Base-by-base conservation (phyloP, 1,284 basidiomycete species). In the Ustilago shanxiensis region DNA sequence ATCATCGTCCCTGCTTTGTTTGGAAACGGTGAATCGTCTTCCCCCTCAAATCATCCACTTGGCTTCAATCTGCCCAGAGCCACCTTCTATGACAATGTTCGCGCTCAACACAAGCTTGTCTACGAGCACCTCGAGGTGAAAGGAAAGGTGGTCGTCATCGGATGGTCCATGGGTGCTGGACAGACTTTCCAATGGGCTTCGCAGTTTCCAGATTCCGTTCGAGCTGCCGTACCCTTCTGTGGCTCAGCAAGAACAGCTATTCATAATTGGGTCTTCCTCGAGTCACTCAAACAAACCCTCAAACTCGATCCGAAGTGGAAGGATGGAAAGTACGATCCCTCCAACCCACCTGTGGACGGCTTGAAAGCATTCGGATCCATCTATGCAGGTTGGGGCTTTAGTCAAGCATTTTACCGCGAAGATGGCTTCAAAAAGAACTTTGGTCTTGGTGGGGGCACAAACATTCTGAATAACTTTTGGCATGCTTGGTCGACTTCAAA, bases 1-100 rank as follows among this genome's bases (percentile, higher is more conserved):
- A 82, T 82, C 65, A 72, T 82, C 60, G 59, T 78, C 1, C 73
- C 77, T 0, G 80, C 79, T n/a, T 60, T 82, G 2, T 80, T 82
- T 56, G 80, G 80, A n/a, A 81, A 81, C 37, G 77, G 78, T 20
- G 72, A 82, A 51, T 78, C 74, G 0, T 58, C 35, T 18, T 78
- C 73, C 1, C 80, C 80, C 22, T 72, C 67, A 22, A 82, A 82
- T 57, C 68, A 69, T 28, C 61, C 62, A 44, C 41, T 67, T 4
- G 72, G 78, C 3, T 2, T 47, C 26, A 51, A 72, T 24, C 60
- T 79, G 4, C 78, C 78, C 2, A 33, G 45, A 16, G 67, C 78
- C 0, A 79, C 78, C 0, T 75, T 76, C 39, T 75, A 72, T 57
- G 78, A 79, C 58, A 79, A 79, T 35, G 78, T 79, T 0, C 49